Conservation (phyloP, 1,284 basidiomycete species). For the Ustilago crameri region DNA sequence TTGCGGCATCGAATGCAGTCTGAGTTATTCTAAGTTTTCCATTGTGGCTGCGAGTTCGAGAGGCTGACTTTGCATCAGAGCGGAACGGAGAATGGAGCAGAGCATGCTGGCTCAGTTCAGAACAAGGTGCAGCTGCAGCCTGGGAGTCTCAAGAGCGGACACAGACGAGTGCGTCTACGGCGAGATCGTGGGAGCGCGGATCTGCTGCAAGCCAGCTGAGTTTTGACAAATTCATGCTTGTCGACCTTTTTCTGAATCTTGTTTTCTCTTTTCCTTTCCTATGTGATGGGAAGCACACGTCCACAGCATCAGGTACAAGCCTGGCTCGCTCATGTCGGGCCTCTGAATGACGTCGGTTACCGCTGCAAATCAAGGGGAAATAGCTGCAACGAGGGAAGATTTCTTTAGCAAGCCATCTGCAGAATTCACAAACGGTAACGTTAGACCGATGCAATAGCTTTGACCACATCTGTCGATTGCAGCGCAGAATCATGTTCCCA, state of each 20-base stretch:
- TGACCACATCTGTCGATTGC: no score
- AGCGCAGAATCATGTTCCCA: no score
- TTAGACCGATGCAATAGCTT: no score
- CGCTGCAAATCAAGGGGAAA: neutral
- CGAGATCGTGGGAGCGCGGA: constrained; percentile 30
- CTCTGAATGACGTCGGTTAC: neutral
- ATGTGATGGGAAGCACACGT: no score
- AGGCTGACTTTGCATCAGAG: neutral
- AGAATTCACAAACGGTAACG: neutral
- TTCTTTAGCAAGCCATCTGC: neutral
- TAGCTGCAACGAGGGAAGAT: neutral
- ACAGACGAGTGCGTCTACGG: constrained; percentile 3
- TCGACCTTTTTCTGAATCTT: neutral
- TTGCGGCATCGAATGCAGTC: neutral
- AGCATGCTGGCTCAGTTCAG: no score
- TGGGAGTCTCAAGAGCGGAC: neutral
- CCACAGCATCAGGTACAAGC: no score
- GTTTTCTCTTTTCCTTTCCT: neutral
- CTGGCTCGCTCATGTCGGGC: neutral
- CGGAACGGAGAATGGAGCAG: neutral
- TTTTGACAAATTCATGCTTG: constrained; percentile 1
- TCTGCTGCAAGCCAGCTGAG: constrained; percentile 1
- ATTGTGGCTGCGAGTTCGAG: neutral
- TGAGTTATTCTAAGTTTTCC: neutral
- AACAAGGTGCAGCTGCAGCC: neutral